These are phyloP conservation scores for Acacia acuminata DNA, from an alignment of 306 rosid genomes.

Conservation along the genomic window DNA sequence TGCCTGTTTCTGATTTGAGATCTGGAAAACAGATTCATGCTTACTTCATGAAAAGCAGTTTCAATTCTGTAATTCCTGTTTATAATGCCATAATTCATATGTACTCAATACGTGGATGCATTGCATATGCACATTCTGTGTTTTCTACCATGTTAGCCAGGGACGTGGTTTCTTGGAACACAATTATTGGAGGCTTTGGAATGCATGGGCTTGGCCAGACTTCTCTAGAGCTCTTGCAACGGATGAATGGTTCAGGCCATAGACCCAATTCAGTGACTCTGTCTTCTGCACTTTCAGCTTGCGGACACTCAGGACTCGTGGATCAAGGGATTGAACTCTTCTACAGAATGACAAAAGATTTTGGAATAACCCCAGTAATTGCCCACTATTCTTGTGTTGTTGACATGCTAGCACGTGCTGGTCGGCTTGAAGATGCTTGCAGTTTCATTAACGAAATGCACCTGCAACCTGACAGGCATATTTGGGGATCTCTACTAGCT, in stretches of 20 bases:
- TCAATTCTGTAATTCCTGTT: conserved; percentile 26
- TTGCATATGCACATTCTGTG: conserved; percentile 41
- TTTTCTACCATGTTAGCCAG: conserved; percentile 42
- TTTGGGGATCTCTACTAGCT: conserved; percentile 60
- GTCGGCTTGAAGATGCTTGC: conserved; percentile 51
- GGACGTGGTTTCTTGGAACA: conserved; percentile 56
- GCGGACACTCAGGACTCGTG: conserved; percentile 53
- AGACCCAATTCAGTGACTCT: conserved; percentile 44
- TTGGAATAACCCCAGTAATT: conserved; percentile 37
- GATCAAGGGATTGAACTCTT: conserved; percentile 53
- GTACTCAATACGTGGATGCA: conserved; percentile 49
- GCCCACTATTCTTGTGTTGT: conserved; percentile 54
- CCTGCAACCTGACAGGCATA: conserved; percentile 40
- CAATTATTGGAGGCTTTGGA: conserved; percentile 53
- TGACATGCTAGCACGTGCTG: conserved; percentile 51
- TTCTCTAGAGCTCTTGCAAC: conserved; percentile 43
- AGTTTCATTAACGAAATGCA: conserved; percentile 44
- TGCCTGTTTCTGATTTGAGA: conserved; percentile 47
- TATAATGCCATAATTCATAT: conserved; percentile 49
- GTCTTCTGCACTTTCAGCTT: conserved; percentile 55
- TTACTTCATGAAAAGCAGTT: conserved; percentile 28
- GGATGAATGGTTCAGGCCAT: conserved; percentile 41
- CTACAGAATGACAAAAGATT: conserved; percentile 41
- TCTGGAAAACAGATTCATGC: conserved; percentile 50
- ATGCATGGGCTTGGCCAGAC: conserved; percentile 49